phyloP scores from a whole-genome alignment of 2,329 filamentous ascomycete genomes.

The Raffaelea deltoideospora region DNA sequence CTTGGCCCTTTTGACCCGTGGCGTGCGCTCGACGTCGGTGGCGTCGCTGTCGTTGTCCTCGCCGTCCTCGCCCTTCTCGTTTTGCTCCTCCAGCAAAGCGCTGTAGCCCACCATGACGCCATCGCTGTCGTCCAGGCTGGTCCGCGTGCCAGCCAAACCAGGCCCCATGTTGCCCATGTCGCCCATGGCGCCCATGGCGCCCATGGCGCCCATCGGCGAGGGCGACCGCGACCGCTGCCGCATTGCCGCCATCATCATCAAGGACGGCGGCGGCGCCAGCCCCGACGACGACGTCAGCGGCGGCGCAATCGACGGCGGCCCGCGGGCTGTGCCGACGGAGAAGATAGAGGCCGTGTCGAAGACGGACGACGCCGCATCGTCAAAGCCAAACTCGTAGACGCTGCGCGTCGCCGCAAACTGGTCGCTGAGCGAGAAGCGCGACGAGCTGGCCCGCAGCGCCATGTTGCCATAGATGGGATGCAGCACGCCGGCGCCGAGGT shows the following conservation, averaged over 20 bases:
- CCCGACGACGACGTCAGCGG: no score
- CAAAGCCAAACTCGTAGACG: constrained; percentile 31
- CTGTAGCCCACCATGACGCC: constrained; percentile 7
- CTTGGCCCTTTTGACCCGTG: no score
- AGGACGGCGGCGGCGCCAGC: neutral
- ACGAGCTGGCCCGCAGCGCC: constrained; percentile 20
- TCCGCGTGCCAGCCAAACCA: no score
- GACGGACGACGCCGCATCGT: constrained; percentile 27
- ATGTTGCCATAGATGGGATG: constrained; percentile 4
- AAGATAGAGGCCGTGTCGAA: constrained; percentile 15
- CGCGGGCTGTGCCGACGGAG: constrained; percentile 4
- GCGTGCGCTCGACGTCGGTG: neutral
- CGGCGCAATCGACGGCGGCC: constrained; percentile 9
- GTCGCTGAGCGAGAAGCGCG: constrained; percentile 30
- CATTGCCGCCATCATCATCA: neutral
- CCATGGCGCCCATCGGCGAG: no score
- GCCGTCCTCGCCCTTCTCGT: constrained; percentile 10
- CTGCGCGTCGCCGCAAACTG: constrained; percentile 31
- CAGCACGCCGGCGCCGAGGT: no score
- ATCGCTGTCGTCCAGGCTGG: constrained; percentile 1
- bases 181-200: neutral
- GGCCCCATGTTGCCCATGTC: no score
- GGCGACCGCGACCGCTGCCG: neutral
- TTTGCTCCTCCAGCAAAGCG: constrained; percentile 8
- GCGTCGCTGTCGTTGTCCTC: constrained; percentile 2